A percentile compares a stretch with the other conserved stretches of the same genome.
phyloP scores from a whole-genome alignment of 805 yeast species.

The Hanseniaspora hatyaiensis region DNA sequence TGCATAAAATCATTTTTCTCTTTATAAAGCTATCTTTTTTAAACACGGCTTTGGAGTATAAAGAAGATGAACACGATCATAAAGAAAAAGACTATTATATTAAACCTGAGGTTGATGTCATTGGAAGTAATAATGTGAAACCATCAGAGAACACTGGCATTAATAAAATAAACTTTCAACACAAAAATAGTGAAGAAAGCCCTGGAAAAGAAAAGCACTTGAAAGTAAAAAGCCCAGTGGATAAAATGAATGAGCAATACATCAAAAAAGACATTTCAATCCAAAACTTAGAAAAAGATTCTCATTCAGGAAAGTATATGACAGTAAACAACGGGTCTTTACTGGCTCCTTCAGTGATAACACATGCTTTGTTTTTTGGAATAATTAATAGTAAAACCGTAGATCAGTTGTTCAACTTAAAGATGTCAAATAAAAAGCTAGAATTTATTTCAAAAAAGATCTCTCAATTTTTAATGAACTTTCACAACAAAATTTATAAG shows the following conservation, averaged over 20 bases:
- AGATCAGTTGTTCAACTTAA: not conserved
- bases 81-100: not conserved
- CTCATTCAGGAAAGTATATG: not conserved
- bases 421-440: constrained; percentile 1
- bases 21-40: constrained; percentile 11
- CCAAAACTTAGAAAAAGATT: not conserved
- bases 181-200: too few species aligned
- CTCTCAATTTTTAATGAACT: constrained; percentile 1
- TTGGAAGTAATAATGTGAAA: too few species aligned
- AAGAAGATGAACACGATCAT: not conserved
- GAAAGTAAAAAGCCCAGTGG: not conserved
- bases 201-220: not conserved
- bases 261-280: not conserved
- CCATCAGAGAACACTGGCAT: too few species aligned
- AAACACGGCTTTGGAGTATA: constrained; percentile 1
- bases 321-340: constrained; percentile 2
- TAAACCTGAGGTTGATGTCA: not conserved
- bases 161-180: not conserved
- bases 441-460: constrained; percentile 7
- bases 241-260: not conserved
- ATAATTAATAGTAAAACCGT: not conserved
- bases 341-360: not conserved
- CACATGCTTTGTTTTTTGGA: not conserved
- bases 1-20: constrained; percentile 8
- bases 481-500: constrained; percentile 6